Evolutionary conservation across 192 early-diverging fungal species (phyloP).

Genomic region (Backusella mclennaniae): DNA sequence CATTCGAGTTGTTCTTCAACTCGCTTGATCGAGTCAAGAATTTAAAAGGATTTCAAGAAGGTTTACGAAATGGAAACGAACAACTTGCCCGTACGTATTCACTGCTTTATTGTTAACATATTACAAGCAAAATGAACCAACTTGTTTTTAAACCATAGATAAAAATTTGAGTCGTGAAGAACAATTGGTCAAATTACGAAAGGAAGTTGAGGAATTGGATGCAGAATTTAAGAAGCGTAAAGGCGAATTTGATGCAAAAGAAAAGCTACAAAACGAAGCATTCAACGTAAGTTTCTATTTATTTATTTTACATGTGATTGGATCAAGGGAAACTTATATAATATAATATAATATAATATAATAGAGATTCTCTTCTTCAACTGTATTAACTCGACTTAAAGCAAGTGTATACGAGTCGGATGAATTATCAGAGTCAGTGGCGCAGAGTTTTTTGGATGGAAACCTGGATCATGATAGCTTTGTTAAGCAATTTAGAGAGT

Average conservation of each 20-base stretch:
- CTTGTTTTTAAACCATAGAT: slow-evolving; percentile 24
- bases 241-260: slow-evolving; percentile 12
- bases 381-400: slow-evolving; percentile 44
- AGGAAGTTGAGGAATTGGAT: slow-evolving; percentile 36
- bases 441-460: slow-evolving; percentile 53
- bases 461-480: slow-evolving; percentile 48
- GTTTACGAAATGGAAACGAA: slow-evolving; percentile 49
- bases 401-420: slow-evolving; percentile 48
- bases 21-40: slow-evolving; percentile 39
- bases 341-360: neutral
- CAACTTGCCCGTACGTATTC: slow-evolving; percentile 43
- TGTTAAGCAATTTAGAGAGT: slow-evolving; percentile 48
- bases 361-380: slow-evolving; percentile 47
- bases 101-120: neutral
- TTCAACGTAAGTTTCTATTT: neutral
- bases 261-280: neutral
- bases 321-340: neutral
- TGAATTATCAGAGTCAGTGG: slow-evolving; percentile 51
- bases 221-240: slow-evolving; percentile 32
- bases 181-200: slow-evolving; percentile 39
- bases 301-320: neutral
- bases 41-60: slow-evolving; percentile 42
- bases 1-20: slow-evolving; percentile 43
- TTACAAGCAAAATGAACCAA: neutral
- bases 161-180: slow-evolving; percentile 41